These are phyloP conservation scores for Cerioporus squamosus DNA, from an alignment of 1,284 basidiomycete species.

Conservation along the genomic window DNA sequence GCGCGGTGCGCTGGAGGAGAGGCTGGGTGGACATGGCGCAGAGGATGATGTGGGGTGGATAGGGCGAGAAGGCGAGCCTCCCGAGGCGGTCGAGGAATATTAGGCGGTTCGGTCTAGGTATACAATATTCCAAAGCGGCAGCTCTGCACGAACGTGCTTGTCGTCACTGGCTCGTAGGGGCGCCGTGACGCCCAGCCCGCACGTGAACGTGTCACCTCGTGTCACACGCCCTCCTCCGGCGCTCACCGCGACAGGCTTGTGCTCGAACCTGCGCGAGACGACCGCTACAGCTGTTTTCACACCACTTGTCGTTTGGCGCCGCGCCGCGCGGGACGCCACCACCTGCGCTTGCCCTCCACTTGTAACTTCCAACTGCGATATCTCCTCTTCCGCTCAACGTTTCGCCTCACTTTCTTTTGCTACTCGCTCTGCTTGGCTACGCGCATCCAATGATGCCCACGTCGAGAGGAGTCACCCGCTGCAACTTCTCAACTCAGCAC, in stretches of 20 bases:
- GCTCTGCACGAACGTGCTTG: constrained; percentile 38
- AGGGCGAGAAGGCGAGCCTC: constrained; percentile 14
- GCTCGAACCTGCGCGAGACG: too few relatives aligned
- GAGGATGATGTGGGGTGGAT: constrained; percentile 11
- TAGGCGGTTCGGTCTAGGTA: constrained; percentile 20
- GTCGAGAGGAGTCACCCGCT: too few relatives aligned
- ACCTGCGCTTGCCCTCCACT: too few relatives aligned
- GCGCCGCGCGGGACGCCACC: too few relatives aligned
- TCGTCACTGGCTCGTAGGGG: constrained; percentile 27
- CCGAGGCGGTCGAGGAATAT: constrained; percentile 13
- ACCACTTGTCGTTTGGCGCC: too few relatives aligned
- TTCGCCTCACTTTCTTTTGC: too few relatives aligned
- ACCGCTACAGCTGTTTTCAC: too few relatives aligned
- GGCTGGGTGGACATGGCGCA: constrained; percentile 93
- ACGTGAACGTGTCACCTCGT: constrained; percentile 17
- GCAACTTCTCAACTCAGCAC: too few relatives aligned
- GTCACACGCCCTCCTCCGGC: not conserved
- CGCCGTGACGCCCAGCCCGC: not conserved
- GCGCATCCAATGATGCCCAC: too few relatives aligned
- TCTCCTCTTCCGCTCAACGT: too few relatives aligned
- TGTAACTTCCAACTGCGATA: too few relatives aligned
- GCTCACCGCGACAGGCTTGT: not conserved
- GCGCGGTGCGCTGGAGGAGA: constrained; percentile 95
- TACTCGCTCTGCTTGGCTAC: too few relatives aligned
- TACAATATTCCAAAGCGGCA: constrained; percentile 27